Evolutionary conservation across 805 yeast genomes (phyloP).

Genomic region (Wickerhamomyces queroliae): DNA sequence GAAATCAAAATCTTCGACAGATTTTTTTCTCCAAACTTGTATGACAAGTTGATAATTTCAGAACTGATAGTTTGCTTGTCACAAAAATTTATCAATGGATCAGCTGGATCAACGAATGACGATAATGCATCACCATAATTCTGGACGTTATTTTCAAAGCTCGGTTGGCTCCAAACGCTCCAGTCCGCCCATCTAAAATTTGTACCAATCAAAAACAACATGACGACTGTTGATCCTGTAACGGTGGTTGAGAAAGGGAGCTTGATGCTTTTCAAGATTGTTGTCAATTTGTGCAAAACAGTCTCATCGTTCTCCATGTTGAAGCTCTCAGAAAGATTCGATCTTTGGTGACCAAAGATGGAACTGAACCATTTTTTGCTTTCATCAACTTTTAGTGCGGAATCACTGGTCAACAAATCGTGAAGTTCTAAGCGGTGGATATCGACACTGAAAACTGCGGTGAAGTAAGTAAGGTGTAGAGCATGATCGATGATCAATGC

Average conservation of each 20-base stretch:
- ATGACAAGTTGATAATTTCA: constrained; percentile 11
- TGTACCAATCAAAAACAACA: constrained; percentile 23
- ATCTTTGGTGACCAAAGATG: background rate
- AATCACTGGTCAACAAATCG: constrained; percentile 33
- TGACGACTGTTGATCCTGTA: constrained; percentile 23
- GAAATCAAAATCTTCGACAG: constrained; percentile 10
- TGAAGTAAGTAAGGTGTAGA: constrained; percentile 57
- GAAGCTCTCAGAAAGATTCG: background rate
- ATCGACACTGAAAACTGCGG: constrained; percentile 65
- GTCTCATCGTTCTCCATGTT: background rate
- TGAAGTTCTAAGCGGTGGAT: constrained; percentile 55
- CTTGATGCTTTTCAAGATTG: constrained; percentile 22
- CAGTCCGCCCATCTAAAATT: constrained; percentile 31
- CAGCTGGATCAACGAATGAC: background rate
- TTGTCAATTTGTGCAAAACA: background rate
- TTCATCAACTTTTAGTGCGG: constrained; percentile 2
- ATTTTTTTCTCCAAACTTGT: constrained; percentile 3
- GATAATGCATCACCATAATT: no score
- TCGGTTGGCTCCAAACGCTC: background rate
- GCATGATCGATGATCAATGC: constrained; percentile 53
- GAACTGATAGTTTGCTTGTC: constrained; percentile 14
- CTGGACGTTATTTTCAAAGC: no score
- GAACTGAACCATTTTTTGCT: background rate
- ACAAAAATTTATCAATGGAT: constrained; percentile 8
- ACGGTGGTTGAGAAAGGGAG: constrained; percentile 32